Evolutionary conservation across 768 basidiomycete genomes (phyloP).

Genomic region (Tricholoma terreum): DNA sequence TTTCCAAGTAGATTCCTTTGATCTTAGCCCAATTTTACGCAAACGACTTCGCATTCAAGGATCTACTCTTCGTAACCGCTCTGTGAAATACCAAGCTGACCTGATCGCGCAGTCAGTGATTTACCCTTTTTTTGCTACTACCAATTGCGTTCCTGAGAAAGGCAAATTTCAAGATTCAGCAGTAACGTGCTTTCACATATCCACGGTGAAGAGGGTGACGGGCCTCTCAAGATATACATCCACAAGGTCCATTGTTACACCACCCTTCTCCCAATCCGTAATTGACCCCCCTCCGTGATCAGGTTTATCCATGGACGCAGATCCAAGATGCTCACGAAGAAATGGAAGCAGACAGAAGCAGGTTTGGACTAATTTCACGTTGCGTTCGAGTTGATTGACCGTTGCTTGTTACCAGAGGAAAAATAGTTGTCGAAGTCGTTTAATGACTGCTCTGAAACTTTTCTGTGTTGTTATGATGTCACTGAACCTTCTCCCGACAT

Average conservation of each 20-base stretch:
- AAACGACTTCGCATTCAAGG: conserved; percentile 89
- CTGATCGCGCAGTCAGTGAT: conserved; percentile 53
- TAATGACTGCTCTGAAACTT: too few relatives aligned
- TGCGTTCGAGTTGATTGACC: conserved; percentile 4
- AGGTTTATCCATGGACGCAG: conserved; percentile 80
- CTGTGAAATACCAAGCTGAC: conserved; percentile 71
- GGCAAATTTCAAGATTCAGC: conserved; percentile 43
- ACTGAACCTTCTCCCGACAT: too few relatives aligned
- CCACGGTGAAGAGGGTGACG: conserved; percentile 52
- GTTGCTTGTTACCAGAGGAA: conserved; percentile 39
- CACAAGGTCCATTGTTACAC: conserved; percentile 50
- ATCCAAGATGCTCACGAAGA: conserved; percentile 79
- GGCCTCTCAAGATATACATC: conserved; percentile 69
- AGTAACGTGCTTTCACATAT: conserved; percentile 54
- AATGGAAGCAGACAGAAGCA: conserved; percentile 71
- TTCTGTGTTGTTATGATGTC: too few relatives aligned
- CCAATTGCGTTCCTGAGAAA: not conserved
- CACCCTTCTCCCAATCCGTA: not conserved
- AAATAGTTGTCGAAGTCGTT: conserved; percentile 43
- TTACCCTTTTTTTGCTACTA: not conserved
- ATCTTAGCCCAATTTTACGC: conserved; percentile 66
- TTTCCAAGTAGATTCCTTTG: conserved; percentile 43
- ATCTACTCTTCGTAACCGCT: conserved; percentile 78
- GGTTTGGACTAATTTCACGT: conserved; percentile 30
- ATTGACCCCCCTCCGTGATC: conserved; percentile 3